Conservation (phyloP, 2,329 filamentous ascomycete species). For the Cladosporium sp. region DNA sequence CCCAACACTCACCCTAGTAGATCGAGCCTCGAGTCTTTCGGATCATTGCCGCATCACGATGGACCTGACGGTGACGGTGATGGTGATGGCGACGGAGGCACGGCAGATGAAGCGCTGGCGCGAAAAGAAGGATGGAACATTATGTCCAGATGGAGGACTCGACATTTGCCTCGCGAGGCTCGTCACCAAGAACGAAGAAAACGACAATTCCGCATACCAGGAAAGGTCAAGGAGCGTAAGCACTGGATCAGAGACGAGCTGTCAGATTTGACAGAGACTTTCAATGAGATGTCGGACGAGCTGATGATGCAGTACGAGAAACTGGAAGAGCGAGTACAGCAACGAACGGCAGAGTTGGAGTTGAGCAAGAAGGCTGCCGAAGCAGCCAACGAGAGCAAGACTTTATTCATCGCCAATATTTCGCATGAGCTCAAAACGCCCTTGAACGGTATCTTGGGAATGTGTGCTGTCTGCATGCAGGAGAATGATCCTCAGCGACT, state of each 20-base stretch:
- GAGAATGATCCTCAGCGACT: slow-evolving; percentile 74
- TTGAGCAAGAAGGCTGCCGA: slow-evolving; percentile 88
- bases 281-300: slow-evolving; percentile 93
- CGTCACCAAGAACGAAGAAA: slow-evolving; percentile 37
- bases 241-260: slow-evolving; percentile 77
- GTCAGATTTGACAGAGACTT: slow-evolving; percentile 76
- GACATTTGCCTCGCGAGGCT: slow-evolving; percentile 27
- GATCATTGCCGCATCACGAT: slow-evolving; percentile 16
- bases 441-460: slow-evolving; percentile 89
- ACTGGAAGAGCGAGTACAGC: slow-evolving; percentile 76
- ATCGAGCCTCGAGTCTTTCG: slow-evolving; percentile 33
- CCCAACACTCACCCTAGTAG: slow-evolving; percentile 48
- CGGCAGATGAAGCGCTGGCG: slow-evolving; percentile 46
- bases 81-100: slow-evolving; percentile 29
- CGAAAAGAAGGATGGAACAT: slow-evolving; percentile 43
- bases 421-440: slow-evolving; percentile 85
- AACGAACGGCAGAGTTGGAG: slow-evolving; percentile 78
- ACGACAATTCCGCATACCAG: slow-evolving; percentile 74
- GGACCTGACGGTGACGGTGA: slow-evolving; percentile 18
- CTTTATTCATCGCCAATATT: slow-evolving; percentile 94
- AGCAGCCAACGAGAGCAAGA: slow-evolving; percentile 95
- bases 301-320: slow-evolving; percentile 79
- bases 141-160: slow-evolving; percentile 29
- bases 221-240: slow-evolving; percentile 70
- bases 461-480: slow-evolving; percentile 90